Evolutionary conservation across 2,329 filamentous ascomycete species (phyloP).

Genomic region (Aspergillus fumigatus): DNA sequence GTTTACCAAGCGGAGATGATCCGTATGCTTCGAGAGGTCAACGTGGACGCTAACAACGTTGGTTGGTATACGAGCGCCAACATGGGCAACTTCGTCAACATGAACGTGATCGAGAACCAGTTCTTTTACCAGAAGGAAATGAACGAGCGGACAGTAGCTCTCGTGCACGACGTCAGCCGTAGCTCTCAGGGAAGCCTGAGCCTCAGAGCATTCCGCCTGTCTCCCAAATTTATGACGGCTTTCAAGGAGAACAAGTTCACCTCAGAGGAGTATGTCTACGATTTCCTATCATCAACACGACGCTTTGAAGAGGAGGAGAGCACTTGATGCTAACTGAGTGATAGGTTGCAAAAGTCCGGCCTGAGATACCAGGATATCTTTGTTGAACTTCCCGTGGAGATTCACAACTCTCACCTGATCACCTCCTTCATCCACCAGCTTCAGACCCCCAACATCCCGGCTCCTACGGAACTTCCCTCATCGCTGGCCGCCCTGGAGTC

Average conservation of each 20-base stretch:
- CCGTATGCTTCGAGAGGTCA: conserved; percentile 91
- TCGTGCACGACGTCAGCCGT: conserved; percentile 93
- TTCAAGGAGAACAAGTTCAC: conserved; percentile 98
- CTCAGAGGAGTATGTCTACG: conserved; percentile 70
- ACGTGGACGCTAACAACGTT: conserved; percentile 95
- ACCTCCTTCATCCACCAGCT: conserved; percentile 94
- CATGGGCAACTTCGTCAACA: conserved; percentile 97
- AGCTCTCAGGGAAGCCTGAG: conserved; percentile 89
- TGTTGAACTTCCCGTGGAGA: conserved; percentile 77
- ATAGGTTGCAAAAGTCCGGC: conserved; percentile 87
- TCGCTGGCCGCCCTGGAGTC: conserved; percentile 74
- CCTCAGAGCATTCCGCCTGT: conserved; percentile 85
- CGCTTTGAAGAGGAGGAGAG: neutral
- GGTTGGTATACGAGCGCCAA: conserved; percentile 98
- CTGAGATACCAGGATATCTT: conserved; percentile 92
- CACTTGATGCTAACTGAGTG: conserved; percentile 19
- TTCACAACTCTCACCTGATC: conserved; percentile 97
- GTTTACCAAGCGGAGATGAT: conserved; percentile 96
- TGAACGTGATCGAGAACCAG: conserved; percentile 96
- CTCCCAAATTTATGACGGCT: conserved; percentile 78
- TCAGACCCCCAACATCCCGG: conserved; percentile 60
- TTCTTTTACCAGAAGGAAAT: conserved; percentile 91
- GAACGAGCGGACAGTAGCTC: conserved; percentile 79
- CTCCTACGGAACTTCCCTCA: conserved; percentile 68
- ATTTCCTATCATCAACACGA: neutral